Conservation (phyloP, 1,284 basidiomycete species). For the Puccinia triticina region DNA sequence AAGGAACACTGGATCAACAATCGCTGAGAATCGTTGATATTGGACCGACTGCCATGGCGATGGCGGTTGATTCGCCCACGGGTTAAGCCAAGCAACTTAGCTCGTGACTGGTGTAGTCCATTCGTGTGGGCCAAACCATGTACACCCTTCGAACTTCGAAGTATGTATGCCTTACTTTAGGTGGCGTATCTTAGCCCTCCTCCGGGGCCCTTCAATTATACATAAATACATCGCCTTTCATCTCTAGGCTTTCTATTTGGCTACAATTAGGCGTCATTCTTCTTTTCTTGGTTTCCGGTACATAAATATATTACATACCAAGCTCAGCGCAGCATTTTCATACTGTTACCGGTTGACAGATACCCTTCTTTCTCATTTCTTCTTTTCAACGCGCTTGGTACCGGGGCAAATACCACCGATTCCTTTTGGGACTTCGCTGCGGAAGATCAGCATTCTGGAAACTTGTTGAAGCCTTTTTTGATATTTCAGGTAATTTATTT, state of each 20-base stretch:
- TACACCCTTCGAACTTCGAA: too few species aligned
- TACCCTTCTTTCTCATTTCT: not conserved
- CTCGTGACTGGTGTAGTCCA: not conserved
- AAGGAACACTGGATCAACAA: not conserved
- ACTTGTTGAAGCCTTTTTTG: too few species aligned
- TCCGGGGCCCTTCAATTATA: too few species aligned
- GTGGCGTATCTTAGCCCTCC: not conserved
- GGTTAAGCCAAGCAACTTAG: not conserved
- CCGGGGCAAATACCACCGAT: not conserved
- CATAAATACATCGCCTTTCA: not conserved
- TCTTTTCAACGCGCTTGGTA: not conserved
- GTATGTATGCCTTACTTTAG: conserved; percentile 5
- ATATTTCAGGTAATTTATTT: not conserved
- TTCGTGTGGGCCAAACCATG: too few species aligned
- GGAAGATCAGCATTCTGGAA: not conserved
- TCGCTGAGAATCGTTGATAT: not conserved
- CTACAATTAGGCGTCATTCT: not conserved
- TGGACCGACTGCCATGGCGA: not conserved
- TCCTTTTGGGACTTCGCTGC: not conserved
- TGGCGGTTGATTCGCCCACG: not conserved
- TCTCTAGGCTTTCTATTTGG: not conserved
- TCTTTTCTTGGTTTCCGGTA: not conserved
- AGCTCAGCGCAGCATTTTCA: not conserved
- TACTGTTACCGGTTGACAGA: conserved; percentile 18
- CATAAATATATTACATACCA: not conserved